Percentiles rank a stretch among this genome's conserved stretches.
These are phyloP conservation scores for Acer negundo DNA, from an alignment of 345 rosid genomes.

Conservation along the genomic window DNA sequence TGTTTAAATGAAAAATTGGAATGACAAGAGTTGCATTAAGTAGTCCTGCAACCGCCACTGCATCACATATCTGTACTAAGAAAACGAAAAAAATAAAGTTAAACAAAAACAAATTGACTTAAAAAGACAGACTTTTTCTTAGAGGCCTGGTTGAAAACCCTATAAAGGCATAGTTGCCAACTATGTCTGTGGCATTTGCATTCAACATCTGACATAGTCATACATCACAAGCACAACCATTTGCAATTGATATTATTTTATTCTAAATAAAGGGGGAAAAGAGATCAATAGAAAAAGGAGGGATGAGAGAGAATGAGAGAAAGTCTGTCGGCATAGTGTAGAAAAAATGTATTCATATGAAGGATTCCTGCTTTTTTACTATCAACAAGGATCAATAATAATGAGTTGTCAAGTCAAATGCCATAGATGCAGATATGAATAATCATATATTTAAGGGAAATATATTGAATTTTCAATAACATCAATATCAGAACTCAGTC, in stretches of 20 bases:
- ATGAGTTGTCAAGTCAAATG: background rate
- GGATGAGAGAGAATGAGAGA: background rate
- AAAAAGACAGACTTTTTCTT: background rate
- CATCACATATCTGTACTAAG: slow-evolving; percentile 83
- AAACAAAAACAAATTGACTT: background rate
- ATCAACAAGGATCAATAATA: background rate
- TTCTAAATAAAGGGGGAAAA: background rate
- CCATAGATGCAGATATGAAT: background rate
- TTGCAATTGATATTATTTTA: background rate
- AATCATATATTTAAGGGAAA: background rate
- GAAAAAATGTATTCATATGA: background rate
- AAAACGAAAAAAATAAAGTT: slow-evolving; percentile 11
- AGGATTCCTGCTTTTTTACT: background rate
- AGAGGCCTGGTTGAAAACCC: too few relatives aligned
- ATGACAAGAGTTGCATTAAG: slow-evolving; percentile 95
- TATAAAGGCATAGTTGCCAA: background rate
- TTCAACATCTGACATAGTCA: background rate
- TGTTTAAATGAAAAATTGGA: slow-evolving; percentile 91
- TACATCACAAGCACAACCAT: background rate
- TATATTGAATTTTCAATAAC: background rate
- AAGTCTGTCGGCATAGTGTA: background rate
- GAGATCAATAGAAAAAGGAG: background rate
- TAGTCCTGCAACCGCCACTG: slow-evolving; percentile 96
- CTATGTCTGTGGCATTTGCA: background rate
- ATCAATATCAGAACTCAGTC: background rate